These are phyloP conservation scores for Tuber indicum DNA, from an alignment of 495 filamentous ascomycete species.

Conservation along the genomic window DNA sequence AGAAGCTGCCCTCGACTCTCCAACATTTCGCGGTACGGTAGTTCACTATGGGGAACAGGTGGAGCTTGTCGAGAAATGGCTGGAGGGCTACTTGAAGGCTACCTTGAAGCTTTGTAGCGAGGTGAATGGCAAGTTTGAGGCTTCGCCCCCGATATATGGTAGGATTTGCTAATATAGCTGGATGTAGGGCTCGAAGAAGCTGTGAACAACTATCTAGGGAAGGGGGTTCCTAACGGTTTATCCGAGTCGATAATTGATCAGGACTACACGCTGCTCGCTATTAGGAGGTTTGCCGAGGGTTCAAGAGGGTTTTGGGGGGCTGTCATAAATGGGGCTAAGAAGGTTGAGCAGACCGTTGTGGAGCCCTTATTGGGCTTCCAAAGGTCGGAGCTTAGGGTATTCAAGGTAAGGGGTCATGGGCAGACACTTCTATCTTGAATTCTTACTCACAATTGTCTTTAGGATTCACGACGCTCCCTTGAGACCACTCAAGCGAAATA, in stretches of 20 bases:
- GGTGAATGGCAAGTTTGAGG: constrained; percentile 58
- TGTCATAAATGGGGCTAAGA: constrained; percentile 62
- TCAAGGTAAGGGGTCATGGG: constrained; percentile 49
- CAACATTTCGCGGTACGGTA: constrained; percentile 84
- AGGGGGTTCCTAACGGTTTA: constrained; percentile 59
- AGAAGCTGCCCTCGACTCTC: constrained; percentile 92
- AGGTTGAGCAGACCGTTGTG: constrained; percentile 65
- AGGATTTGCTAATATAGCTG: neutral
- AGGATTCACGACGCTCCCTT: constrained; percentile 66
- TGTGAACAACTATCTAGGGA: constrained; percentile 66
- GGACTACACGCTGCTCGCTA: constrained; percentile 84
- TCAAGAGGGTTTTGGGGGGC: constrained; percentile 77
- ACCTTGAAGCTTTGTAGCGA: constrained; percentile 73
- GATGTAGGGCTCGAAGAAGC: constrained; percentile 38
- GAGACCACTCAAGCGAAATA: constrained; percentile 77
- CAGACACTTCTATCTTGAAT: constrained; percentile 2
- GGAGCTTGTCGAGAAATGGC: constrained; percentile 86
- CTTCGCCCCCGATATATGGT: neutral
- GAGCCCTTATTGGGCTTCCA: constrained; percentile 78
- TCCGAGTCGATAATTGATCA: constrained; percentile 81
- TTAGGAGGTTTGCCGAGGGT: constrained; percentile 76
- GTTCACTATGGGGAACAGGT: constrained; percentile 87
- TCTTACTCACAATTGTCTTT: constrained; percentile 34
- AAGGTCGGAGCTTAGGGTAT: constrained; percentile 60
- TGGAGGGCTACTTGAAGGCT: constrained; percentile 74